These are phyloP conservation scores for Nannizzia gypsea DNA, from an alignment of 2,329 filamentous ascomycete species.

Conservation along the genomic window DNA sequence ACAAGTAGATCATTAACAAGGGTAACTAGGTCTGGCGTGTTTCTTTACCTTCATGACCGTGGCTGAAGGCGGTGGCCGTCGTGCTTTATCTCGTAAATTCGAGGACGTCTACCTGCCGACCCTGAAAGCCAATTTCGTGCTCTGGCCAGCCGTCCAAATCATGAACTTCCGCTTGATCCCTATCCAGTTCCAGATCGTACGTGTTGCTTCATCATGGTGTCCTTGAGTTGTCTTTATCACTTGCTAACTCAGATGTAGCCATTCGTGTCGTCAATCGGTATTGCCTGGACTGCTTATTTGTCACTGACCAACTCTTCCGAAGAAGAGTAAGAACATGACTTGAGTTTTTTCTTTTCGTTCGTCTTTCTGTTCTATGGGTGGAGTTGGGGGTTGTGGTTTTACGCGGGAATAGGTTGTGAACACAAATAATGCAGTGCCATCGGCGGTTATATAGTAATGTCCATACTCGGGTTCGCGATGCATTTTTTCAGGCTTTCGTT, in stretches of 20 bases:
- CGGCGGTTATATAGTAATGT: background rate
- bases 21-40: constrained; percentile 56
- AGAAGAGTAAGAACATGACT: constrained; percentile 37
- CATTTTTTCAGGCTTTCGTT: background rate
- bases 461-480: background rate
- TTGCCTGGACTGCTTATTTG: constrained; percentile 88
- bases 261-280: constrained; percentile 84
- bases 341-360: background rate
- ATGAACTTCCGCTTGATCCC: constrained; percentile 95
- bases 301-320: constrained; percentile 76
- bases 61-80: constrained; percentile 76
- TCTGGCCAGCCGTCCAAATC: constrained; percentile 93
- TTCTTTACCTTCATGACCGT: constrained; percentile 98
- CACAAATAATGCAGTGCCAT: background rate
- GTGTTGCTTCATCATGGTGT: constrained; percentile 27
- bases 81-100: constrained; percentile 72
- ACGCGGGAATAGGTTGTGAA: background rate
- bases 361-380: background rate
- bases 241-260: constrained; percentile 45
- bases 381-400: background rate
- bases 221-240: background rate
- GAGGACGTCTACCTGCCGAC: constrained; percentile 88
- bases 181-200: constrained; percentile 88
- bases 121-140: constrained; percentile 85
- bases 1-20: background rate